Percentiles rank a stretch among this genome's conserved stretches.
Conservation (phyloP, 2,329 filamentous ascomycete species). For the Botrytis aclada region DNA sequence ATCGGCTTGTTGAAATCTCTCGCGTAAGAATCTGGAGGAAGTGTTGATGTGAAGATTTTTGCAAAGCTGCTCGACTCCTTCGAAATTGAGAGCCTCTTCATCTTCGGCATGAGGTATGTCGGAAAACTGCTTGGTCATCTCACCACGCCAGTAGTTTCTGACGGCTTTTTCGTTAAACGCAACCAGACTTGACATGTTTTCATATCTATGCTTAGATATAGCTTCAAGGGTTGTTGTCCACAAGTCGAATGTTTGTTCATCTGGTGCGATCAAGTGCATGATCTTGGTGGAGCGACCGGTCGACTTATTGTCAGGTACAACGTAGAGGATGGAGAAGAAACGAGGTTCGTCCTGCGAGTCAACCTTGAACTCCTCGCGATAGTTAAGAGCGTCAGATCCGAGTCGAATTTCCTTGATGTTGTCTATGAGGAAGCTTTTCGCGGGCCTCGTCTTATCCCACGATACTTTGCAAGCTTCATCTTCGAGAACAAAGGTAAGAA, state of each 20-base stretch:
- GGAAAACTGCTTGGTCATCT: slow-evolving; percentile 69
- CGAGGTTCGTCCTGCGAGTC: slow-evolving; percentile 63
- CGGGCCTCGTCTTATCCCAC: slow-evolving; percentile 76
- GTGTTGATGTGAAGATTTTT: slow-evolving; percentile 90
- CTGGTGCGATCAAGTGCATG: slow-evolving; percentile 81
- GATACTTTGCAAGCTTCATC: slow-evolving; percentile 79
- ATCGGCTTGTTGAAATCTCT: slow-evolving; percentile 73
- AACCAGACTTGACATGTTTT: slow-evolving; percentile 85
- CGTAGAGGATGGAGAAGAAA: slow-evolving; percentile 91
- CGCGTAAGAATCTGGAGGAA: slow-evolving; percentile 67
- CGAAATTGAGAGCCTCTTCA: slow-evolving; percentile 71
- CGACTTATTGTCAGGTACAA: slow-evolving; percentile 65
- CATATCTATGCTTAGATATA: slow-evolving; percentile 81
- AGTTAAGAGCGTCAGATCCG: slow-evolving; percentile 81
- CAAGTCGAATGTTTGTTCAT: slow-evolving; percentile 65
- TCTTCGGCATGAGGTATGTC: slow-evolving; percentile 50
- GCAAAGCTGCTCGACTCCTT: slow-evolving; percentile 78
- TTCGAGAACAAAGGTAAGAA: slow-evolving; percentile 70
- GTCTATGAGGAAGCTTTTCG: slow-evolving; percentile 89
- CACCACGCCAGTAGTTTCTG: slow-evolving; percentile 78
- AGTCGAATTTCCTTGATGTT: slow-evolving; percentile 89
- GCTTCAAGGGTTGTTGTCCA: slow-evolving; percentile 85
- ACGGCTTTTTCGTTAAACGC: slow-evolving; percentile 81
- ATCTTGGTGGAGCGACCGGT: slow-evolving; percentile 70
- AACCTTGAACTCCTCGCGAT: slow-evolving; percentile 78